Percentiles rank a stretch among this genome's conserved stretches.
phyloP scores from a whole-genome alignment of 345 rosid genomes.

The Lepidium didymum region DNA sequence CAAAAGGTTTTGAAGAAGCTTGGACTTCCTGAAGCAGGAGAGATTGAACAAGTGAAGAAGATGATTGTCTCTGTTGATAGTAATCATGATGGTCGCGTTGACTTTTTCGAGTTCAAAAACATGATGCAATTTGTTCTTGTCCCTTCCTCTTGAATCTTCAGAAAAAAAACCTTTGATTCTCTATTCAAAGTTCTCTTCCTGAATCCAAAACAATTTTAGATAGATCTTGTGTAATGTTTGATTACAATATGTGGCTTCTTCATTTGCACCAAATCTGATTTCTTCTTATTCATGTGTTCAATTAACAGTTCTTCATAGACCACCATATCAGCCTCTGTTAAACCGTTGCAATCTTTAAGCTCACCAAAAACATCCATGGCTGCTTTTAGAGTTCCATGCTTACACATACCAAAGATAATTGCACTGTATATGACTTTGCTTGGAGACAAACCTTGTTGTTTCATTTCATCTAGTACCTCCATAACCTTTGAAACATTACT shows the following conservation, averaged over 20 bases:
- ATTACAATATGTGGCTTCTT: background rate
- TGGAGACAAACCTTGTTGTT: constrained; percentile 48
- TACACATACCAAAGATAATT: constrained; percentile 56
- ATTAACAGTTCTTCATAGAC: constrained; percentile 53
- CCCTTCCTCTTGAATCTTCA: constrained; percentile 28
- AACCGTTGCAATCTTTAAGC: constrained; percentile 37
- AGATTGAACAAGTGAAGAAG: constrained; percentile 58
- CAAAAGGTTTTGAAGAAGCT: constrained; percentile 68
- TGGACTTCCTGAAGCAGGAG: constrained; percentile 60
- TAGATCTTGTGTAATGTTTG: background rate
- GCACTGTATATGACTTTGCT: constrained; percentile 52
- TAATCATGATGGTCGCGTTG: constrained; percentile 79
- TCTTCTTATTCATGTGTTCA: constrained; percentile 51
- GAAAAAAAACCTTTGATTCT: background rate
- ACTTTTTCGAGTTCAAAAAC: constrained; percentile 80
- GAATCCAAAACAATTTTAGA: background rate
- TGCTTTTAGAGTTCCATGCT: constrained; percentile 56
- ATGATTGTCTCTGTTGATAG: constrained; percentile 81
- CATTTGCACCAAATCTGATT: constrained; percentile 42
- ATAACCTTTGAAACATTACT: constrained; percentile 49
- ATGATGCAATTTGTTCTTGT: constrained; percentile 69
- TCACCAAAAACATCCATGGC: constrained; percentile 53
- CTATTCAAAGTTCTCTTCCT: background rate
- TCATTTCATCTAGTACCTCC: constrained; percentile 70
- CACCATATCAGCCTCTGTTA: constrained; percentile 48